phyloP scores from a whole-genome alignment of 352 stramenopile species.

The Phytophthora pisi region DNA sequence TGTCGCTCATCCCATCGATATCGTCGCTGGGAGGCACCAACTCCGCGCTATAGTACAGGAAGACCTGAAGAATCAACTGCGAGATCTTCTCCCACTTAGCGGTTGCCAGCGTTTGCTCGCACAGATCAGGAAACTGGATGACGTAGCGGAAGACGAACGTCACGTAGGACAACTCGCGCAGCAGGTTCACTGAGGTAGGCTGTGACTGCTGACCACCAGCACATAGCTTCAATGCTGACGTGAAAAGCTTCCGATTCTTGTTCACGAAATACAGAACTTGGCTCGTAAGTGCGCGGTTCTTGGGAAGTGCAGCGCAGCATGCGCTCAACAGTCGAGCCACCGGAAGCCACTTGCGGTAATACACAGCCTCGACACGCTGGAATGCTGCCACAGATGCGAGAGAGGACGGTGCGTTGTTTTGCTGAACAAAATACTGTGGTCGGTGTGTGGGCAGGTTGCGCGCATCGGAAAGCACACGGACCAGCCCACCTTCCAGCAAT shows the following conservation, averaged over 20 bases:
- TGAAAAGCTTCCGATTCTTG: slow-evolving; percentile 77
- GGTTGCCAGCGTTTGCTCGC: slow-evolving; percentile 56
- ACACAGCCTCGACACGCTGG: slow-evolving; percentile 64
- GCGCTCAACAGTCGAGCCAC: slow-evolving; percentile 67
- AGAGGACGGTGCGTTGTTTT: slow-evolving; percentile 37
- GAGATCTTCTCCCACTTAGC: slow-evolving; percentile 84
- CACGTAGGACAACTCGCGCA: slow-evolving; percentile 77
- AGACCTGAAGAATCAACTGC: slow-evolving; percentile 68
- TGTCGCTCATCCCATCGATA: slow-evolving; percentile 31
- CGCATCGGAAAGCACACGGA: slow-evolving; percentile 66
- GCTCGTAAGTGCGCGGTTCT: slow-evolving; percentile 67
- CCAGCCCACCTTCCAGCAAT: slow-evolving; percentile 71
- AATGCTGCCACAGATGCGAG: slow-evolving; percentile 51
- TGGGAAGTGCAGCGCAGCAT: slow-evolving; percentile 63
- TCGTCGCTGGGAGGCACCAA: slow-evolving; percentile 54
- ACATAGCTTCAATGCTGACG: slow-evolving; percentile 66
- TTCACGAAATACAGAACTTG: slow-evolving; percentile 67
- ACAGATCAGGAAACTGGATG: slow-evolving; percentile 73
- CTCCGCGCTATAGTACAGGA: slow-evolving; percentile 67
- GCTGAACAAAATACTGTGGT: slow-evolving; percentile 59
- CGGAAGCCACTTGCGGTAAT: slow-evolving; percentile 82
- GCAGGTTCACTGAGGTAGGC: slow-evolving; percentile 55
- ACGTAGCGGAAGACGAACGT: slow-evolving; percentile 86
- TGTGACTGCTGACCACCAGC: slow-evolving; percentile 29
- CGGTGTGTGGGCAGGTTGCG: slow-evolving; percentile 73